These are phyloP conservation scores for Starmerella geochares DNA, from an alignment of 805 yeast species.

Conservation along the genomic window DNA sequence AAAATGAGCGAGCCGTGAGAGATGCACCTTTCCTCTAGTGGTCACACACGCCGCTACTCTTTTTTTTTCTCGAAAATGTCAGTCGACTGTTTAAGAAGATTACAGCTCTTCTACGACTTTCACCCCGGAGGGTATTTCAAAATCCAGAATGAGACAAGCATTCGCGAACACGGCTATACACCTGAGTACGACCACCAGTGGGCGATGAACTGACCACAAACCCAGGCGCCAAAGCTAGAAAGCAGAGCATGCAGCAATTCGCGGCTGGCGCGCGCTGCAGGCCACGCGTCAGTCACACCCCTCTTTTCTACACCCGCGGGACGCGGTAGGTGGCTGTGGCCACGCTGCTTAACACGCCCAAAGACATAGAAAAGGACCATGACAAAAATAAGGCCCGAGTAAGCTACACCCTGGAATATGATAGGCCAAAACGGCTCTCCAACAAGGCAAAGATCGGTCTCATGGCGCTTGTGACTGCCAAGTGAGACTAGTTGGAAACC, in stretches of 20 bases:
- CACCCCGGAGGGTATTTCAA: no score
- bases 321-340: background rate
- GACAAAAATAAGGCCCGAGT: background rate
- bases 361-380: background rate
- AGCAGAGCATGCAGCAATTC: background rate
- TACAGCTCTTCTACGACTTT: no score
- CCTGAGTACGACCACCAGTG: constrained; percentile 10
- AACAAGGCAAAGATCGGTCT: constrained; percentile 29
- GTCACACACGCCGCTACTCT: no score
- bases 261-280: background rate
- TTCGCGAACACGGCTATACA: background rate
- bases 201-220: constrained; percentile 7
- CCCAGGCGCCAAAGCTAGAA: constrained; percentile 1
- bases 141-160: background rate
- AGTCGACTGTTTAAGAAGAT: no score
- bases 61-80: no score
- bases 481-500: constrained; percentile 77
- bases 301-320: background rate
- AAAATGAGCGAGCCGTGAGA: no score
- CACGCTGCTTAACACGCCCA: background rate
- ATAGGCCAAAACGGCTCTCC: constrained; percentile 30
- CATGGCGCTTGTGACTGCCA: constrained; percentile 18
- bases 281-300: background rate
- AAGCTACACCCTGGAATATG: constrained; percentile 23
- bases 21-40: no score